A percentile compares a stretch with the other conserved stretches of the same genome.
Conservation (phyloP, 2,329 filamentous ascomycete genomes). For the Cytospora paraplurivora region DNA sequence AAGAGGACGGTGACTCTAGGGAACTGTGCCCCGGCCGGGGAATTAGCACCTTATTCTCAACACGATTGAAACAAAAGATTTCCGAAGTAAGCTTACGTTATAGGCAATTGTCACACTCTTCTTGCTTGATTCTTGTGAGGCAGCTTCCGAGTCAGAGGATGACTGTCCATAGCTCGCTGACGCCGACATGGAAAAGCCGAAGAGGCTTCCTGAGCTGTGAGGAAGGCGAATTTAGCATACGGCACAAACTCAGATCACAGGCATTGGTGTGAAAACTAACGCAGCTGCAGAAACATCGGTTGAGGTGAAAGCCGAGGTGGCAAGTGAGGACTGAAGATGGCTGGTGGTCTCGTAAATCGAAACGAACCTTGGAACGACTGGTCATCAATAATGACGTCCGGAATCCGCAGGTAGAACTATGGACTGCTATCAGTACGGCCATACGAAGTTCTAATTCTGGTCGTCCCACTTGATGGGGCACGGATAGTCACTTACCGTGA, state of each 20-base stretch:
- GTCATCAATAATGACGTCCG: background rate
- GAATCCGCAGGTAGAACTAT: background rate
- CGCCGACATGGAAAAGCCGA: background rate
- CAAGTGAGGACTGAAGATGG: conserved; percentile 1
- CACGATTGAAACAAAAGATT: background rate
- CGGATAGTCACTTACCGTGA: background rate
- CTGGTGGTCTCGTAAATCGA: conserved; percentile 1
- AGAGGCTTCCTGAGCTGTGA: conserved; percentile 1
- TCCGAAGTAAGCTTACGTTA: background rate
- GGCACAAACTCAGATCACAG: background rate
- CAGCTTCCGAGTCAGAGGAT: background rate
- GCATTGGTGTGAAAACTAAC: background rate
- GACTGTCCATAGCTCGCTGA: conserved; percentile 1
- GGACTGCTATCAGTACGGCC: background rate
- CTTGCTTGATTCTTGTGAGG: background rate
- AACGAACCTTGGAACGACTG: conserved; percentile 3
- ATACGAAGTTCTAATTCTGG: too few species aligned
- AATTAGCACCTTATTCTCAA: background rate
- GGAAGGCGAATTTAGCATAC: background rate
- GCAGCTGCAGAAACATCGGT: conserved; percentile 2
- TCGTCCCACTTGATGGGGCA: too few species aligned
- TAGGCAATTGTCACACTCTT: conserved; percentile 1
- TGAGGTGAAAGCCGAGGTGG: background rate
- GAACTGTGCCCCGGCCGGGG: background rate
- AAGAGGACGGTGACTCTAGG: background rate